phyloP scores from a whole-genome alignment of 768 basidiomycete genomes.

The Aureoboletus auriporus region DNA sequence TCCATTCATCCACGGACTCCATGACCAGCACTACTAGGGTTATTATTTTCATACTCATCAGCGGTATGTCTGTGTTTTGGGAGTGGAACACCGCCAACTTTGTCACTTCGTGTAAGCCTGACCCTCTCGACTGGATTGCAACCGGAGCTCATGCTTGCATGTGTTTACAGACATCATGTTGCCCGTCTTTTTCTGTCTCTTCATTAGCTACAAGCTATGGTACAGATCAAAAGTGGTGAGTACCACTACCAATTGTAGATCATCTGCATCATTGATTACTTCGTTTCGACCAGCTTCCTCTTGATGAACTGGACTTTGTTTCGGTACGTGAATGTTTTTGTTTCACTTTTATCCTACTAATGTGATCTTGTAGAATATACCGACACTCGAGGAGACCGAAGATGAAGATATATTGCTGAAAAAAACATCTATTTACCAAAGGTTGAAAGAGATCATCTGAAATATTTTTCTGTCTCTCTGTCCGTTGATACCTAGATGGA shows the following conservation, averaged over 20 bases:
- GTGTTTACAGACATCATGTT: slow-evolving; percentile 33
- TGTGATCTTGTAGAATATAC: slow-evolving; percentile 48
- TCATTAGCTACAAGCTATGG: slow-evolving; percentile 40
- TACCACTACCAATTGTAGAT: neutral
- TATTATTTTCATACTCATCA: slow-evolving; percentile 54
- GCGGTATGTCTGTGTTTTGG: slow-evolving; percentile 60
- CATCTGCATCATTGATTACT: neutral
- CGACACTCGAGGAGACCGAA: slow-evolving; percentile 67
- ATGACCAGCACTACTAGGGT: slow-evolving; percentile 8
- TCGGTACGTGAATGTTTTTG: slow-evolving; percentile 39
- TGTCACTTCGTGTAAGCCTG: slow-evolving; percentile 37
- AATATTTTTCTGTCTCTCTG: no score
- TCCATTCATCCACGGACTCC: neutral
- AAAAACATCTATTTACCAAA: slow-evolving; percentile 3
- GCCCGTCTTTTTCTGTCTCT: slow-evolving; percentile 42
- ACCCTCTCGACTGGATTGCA: neutral
- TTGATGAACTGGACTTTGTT: slow-evolving; percentile 63
- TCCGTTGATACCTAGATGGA: no score
- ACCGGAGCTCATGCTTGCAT: neutral
- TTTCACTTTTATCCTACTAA: neutral
- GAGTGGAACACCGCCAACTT: slow-evolving; percentile 52
- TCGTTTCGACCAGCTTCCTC: slow-evolving; percentile 7
- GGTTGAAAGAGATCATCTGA: slow-evolving; percentile 8
- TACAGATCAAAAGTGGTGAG: slow-evolving; percentile 20
- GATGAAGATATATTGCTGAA: slow-evolving; percentile 15